Base-by-base conservation (phyloP, 768 basidiomycete genomes). In the Kwoniella europaea region DNA sequence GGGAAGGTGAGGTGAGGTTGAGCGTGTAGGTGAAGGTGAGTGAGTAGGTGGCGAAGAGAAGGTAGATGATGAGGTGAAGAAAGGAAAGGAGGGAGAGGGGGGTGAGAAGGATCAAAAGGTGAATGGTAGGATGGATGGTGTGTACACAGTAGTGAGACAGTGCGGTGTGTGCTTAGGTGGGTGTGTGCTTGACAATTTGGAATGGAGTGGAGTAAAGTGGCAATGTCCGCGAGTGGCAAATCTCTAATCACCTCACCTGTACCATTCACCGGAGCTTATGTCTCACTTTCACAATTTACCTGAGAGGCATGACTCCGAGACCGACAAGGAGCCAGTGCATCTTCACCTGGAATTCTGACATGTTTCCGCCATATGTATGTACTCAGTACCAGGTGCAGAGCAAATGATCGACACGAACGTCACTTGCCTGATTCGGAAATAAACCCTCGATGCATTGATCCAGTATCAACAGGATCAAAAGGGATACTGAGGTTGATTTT, bases 41-140 rank as follows among this genome's bases (percentile, higher is more conserved):
- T 61, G 20, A 22, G 35, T 3, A 16, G 68, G 10, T 44, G 24
- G 22, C 16, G 44, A 57, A 24, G 57, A 64, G 22, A 65, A 72
- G 59, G 60, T 41, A 64, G 43, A n/a, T 50, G 41, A 64, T 50
- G 68, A 50, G 58, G 65, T 44, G 57, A 70, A 44, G 58, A 60
- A 53, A 63, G 20, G 57, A 65, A 59, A 27, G 52, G 29, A 41
- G 29, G 56, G 43, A 56, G 29, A 41, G 27, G 56, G 55, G 59
- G 41, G 52, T 27, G 53, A 71, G 63, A 42, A 72, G 24, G 42
- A 64, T 41, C 35, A 69, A 62, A 42, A 42, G 56, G 24, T n/a
- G 10, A 50, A 10, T 10, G 35, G 57, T 44, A 29, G 52, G 42
- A 50, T 29, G 67, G 46, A 29, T 44, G 9, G 22, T 16, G 24